Base-by-base conservation (phyloP, 169 alveolate species). In the Theileria equi region DNA sequence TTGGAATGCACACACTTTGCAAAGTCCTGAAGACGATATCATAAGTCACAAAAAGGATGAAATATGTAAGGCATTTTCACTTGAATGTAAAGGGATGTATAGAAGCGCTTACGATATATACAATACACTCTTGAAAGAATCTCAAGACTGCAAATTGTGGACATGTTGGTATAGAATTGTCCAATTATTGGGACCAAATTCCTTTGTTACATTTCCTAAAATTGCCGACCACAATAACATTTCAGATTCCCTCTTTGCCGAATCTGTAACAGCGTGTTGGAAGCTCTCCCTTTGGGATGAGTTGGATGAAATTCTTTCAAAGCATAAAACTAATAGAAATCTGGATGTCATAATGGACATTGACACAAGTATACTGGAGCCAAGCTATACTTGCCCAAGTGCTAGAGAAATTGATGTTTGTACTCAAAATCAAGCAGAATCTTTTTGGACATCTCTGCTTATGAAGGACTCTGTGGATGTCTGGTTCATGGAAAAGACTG, bases 401-500 rank as follows among this genome's bases (percentile, higher is more conserved):
- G n/a, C n/a, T n/a, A n/a, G n/a, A n/a, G n/a, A n/a, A n/a, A n/a
- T n/a, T n/a, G n/a, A n/a, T n/a, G n/a, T n/a, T n/a, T n/a, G n/a
- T n/a, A n/a, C n/a, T n/a, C n/a, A n/a, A n/a, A n/a, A n/a, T n/a
- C 45, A 40, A 17, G 35, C 79, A 3, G 61, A 54, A 38, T 58
- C 57, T 26, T 67, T 67, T 44, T 67, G 79, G 79, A 63, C 44
- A 25, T 55, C 79, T 1, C 69, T 67, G 21, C 38, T 66, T n/a
- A 67, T 67, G 79, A 45, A 62, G 11, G 79, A 67, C 28, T 62
- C 79, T 19, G 50, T 67, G 25, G 79, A 67, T 28, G 79, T 67
- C 17, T 67, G 79, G 79, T 67, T 67, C 60, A 67, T 67, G 79
- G 69, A 67, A 34, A 50, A 57, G 67, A 67, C 69, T 0, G 79